Conservation (phyloP, 2,329 filamentous ascomycete species). For the Aspergillus costaricaensis region DNA sequence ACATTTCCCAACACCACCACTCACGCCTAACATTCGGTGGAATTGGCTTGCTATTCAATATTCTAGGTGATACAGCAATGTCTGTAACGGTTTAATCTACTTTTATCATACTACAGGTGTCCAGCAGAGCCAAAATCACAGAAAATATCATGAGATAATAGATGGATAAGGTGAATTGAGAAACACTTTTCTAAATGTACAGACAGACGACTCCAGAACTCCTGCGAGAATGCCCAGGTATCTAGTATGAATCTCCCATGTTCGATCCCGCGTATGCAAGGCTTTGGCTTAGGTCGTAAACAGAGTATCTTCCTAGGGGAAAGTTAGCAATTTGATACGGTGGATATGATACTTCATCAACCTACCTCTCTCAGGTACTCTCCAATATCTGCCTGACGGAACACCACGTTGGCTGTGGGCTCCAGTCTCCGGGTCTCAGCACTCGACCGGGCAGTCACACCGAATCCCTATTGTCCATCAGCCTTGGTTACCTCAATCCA, state of each 20-base stretch:
- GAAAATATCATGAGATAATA: neutral
- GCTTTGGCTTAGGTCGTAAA: conserved; percentile 54
- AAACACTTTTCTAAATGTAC: conserved; percentile 19
- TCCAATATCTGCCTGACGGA: conserved; percentile 89
- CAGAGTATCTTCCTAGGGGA: conserved; percentile 59
- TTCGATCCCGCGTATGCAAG: conserved; percentile 23
- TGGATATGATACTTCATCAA: neutral
- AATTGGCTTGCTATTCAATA: too few relatives aligned
- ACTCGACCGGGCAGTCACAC: conserved; percentile 84
- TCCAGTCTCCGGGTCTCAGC: conserved; percentile 81
- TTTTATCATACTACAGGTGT: too few relatives aligned
- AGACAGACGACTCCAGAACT: conserved; percentile 32
- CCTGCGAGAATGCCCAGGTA: conserved; percentile 24
- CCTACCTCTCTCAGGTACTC: conserved; percentile 82
- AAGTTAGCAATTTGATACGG: conserved; percentile 17
- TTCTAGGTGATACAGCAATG: too few relatives aligned
- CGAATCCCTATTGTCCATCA: conserved; percentile 67
- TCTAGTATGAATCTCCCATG: conserved; percentile 28
- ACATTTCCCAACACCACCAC: too few relatives aligned
- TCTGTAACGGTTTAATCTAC: too few relatives aligned
- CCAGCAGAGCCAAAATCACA: neutral
- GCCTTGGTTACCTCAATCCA: neutral
- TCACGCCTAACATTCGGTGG: too few relatives aligned
- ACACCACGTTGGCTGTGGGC: conserved; percentile 84
- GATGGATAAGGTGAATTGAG: neutral